phyloP scores from a whole-genome alignment of 495 filamentous ascomycete genomes.

The Penicillium herquei region DNA sequence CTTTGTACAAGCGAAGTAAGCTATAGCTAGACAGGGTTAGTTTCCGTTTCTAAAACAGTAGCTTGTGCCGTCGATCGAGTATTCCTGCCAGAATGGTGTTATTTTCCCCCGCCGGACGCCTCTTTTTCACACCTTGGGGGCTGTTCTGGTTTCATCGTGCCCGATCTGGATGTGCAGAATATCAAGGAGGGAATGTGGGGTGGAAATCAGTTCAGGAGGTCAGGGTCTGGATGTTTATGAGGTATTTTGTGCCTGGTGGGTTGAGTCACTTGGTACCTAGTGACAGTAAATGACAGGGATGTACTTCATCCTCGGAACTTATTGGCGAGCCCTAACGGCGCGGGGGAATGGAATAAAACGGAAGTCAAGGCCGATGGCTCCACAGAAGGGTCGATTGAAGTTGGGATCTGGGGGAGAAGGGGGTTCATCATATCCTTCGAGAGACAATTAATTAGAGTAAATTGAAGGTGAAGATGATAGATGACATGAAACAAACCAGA shows the following conservation, averaged over 20 bases:
- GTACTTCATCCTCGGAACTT: neutral
- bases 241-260: neutral
- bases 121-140: neutral
- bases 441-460: too few relatives aligned
- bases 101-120: slow-evolving; percentile 8
- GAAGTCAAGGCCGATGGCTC: neutral
- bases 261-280: neutral
- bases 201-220: neutral
- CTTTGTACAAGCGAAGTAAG: neutral
- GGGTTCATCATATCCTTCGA: too few relatives aligned
- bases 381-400: too few relatives aligned
- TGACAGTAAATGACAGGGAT: neutral
- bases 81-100: neutral
- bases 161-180: neutral
- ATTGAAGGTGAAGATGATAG: too few relatives aligned
- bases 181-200: too few relatives aligned
- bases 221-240: too few relatives aligned
- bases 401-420: too few relatives aligned
- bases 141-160: neutral
- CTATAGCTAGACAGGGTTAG: neutral
- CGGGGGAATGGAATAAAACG: neutral
- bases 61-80: slow-evolving; percentile 6
- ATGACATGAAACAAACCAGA: too few relatives aligned
- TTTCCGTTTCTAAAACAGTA: slow-evolving; percentile 18
- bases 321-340: neutral